These are phyloP conservation scores for Diospyros kaki DNA, from an alignment of 148 eudicot species.

Conservation along the genomic window DNA sequence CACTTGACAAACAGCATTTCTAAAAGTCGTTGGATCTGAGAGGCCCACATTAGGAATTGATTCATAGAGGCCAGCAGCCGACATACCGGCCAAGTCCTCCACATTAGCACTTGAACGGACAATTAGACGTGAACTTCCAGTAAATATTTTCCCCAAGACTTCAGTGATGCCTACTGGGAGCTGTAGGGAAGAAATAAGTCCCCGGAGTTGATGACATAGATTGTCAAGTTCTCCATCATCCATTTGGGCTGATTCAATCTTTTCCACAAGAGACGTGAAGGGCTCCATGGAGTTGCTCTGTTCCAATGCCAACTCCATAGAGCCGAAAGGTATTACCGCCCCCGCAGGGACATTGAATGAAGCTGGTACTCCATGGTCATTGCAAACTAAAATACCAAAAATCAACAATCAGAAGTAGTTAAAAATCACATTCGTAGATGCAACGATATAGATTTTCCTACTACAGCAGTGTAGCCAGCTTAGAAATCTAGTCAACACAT, in stretches of 20 bases:
- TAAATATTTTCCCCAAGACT: conserved; percentile 43
- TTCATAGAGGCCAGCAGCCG: conserved; percentile 95
- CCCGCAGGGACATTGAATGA: conserved; percentile 80
- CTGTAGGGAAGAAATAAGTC: conserved; percentile 54
- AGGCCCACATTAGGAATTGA: conserved; percentile 90
- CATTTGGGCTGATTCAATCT: conserved; percentile 69
- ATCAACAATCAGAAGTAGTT: background rate
- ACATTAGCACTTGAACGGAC: conserved; percentile 98
- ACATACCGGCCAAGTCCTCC: conserved; percentile 94
- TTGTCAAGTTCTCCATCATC: conserved; percentile 67
- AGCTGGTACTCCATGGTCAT: conserved; percentile 86
- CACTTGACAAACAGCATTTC: conserved; percentile 61
- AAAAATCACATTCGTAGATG: background rate
- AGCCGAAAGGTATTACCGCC: conserved; percentile 79
- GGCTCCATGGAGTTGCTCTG: conserved; percentile 42
- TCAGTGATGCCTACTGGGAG: conserved; percentile 42
- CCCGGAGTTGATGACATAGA: conserved; percentile 58
- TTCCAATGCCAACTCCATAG: conserved; percentile 75
- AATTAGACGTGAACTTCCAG: conserved; percentile 46
- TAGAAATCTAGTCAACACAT: no score
- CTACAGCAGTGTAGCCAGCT: background rate
- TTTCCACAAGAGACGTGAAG: conserved; percentile 44
- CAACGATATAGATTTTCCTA: background rate
- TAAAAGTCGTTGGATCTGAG: conserved; percentile 58
- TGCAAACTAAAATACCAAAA: conserved; percentile 48